A percentile compares a stretch with the other conserved stretches of the same genome.
These are phyloP conservation scores for Ustilago hordei DNA, from an alignment of 1,284 basidiomycete species.

Conservation along the genomic window DNA sequence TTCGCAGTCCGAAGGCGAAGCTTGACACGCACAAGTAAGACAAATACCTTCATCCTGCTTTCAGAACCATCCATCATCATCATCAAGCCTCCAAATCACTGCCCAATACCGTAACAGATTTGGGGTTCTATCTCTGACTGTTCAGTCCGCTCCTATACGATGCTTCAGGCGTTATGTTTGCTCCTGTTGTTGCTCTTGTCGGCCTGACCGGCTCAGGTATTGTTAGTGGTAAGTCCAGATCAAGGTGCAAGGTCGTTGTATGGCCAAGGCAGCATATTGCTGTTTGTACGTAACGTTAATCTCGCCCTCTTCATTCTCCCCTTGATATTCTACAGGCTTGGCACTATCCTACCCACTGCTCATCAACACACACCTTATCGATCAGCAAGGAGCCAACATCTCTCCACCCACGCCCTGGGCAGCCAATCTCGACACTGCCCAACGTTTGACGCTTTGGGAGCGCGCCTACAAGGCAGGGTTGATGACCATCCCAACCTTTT, in stretches of 20 bases:
- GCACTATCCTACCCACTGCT: conserved; percentile 29
- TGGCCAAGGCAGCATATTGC: background rate
- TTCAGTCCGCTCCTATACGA: background rate
- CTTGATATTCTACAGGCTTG: conserved; percentile 12
- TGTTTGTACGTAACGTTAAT: background rate
- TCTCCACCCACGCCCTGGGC: conserved; percentile 19
- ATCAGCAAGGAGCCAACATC: conserved; percentile 36
- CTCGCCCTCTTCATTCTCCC: background rate
- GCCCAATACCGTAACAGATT: background rate
- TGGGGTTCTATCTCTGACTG: background rate
- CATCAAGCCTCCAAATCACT: background rate
- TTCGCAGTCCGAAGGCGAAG: background rate
- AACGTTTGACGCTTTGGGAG: conserved; percentile 43
- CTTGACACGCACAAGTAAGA: background rate
- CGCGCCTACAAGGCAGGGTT: conserved; percentile 30
- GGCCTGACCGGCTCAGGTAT: conserved; percentile 38
- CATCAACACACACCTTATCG: conserved; percentile 37
- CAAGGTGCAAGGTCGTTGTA: too few species aligned
- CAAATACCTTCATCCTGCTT: background rate
- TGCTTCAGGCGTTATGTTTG: conserved; percentile 11
- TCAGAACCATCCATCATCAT: background rate
- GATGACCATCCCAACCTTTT: conserved; percentile 20
- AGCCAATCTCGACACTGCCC: conserved; percentile 36
- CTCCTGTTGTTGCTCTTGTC: conserved; percentile 30
- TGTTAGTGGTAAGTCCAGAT: conserved; percentile 24